Percentiles rank a stretch among this genome's conserved stretches.
phyloP scores from a whole-genome alignment of 1,284 basidiomycete genomes.

The Cryptococcus depauperatus region DNA sequence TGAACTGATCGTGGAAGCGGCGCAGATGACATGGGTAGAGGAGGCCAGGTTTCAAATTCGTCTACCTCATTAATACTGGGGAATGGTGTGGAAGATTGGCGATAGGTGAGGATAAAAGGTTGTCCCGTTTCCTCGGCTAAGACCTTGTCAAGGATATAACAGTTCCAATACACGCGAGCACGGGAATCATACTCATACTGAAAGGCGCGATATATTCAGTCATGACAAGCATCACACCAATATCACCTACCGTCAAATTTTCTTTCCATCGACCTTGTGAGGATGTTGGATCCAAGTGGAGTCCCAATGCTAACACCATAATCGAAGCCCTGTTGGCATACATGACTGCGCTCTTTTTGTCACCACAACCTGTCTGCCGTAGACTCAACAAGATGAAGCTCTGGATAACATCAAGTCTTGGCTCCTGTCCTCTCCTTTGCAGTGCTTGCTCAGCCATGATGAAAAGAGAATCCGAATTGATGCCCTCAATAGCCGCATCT shows the following conservation, averaged over 20 bases:
- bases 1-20: constrained; percentile 17
- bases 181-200: constrained; percentile 36
- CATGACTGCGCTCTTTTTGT: constrained; percentile 43
- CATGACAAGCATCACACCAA: neutral
- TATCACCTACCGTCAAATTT: neutral
- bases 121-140: constrained; percentile 46
- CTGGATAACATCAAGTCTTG: constrained; percentile 38
- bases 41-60: constrained; percentile 45
- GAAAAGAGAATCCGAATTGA: constrained; percentile 56
- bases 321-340: constrained; percentile 42
- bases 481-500: constrained; percentile 10
- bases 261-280: constrained; percentile 10
- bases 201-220: constrained; percentile 1
- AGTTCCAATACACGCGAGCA: constrained; percentile 45
- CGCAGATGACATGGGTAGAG: constrained; percentile 21
- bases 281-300: constrained; percentile 36
- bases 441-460: constrained; percentile 31
- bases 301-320: constrained; percentile 46
- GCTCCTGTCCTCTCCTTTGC: constrained; percentile 23
- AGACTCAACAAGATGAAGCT: constrained; percentile 44
- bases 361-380: constrained; percentile 45
- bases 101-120: constrained; percentile 40
- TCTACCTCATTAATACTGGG: constrained; percentile 43
- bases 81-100: constrained; percentile 42
- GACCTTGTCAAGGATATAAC: constrained; percentile 46